Evolutionary conservation across 371 early-diverging fungal species (phyloP), one percentile per base, ranked within the genome.

Genomic region (Mucor racemosus): DNA sequence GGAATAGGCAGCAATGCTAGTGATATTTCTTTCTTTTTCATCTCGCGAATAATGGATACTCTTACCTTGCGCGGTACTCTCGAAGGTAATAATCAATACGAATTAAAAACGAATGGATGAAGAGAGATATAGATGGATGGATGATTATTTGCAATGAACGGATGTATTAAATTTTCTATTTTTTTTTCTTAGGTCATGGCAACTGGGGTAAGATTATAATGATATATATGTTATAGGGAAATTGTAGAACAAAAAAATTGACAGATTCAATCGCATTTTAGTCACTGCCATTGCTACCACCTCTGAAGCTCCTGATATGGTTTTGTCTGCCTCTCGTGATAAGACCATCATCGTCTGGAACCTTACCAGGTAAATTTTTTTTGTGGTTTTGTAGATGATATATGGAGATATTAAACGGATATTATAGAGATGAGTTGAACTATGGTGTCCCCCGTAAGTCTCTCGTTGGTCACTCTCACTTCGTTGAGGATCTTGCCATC

Each of bases 341-440:
- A 98, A 96, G 93, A 88, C 95, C 74, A 85, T 97, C 81, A 93
- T 98, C 70, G 95, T 98, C 85, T 98, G 97, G 98, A 84, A 91
- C 82, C 86, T 98, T 78, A 92, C 91, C 78, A 92, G 80, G 78
- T 81, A 72, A 54, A 14, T 17, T 4, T 17, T 19, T 17, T 38
- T 44, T n/a, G 14, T 40, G 40, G 14, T 40, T 13, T 40, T 40
- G 40, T 13, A 13, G 40, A 13, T 13, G 40, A 40, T 40, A 40
- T 5, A n/a, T 44, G 15, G 44, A 44, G 38, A 5, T 3, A n/a
- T n/a, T 44, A 17, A 44, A 14, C 7, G 44, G 44, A 7, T 44
- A 14, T 17, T 46, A 21, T 67, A 80, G 95, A 77, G 96, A 95
- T 78, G 96, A 94, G 77, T 72, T 85, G 77, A 91, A 86, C 90